phyloP scores from a whole-genome alignment of 257 asterid species.

The Mentha longifolia region DNA sequence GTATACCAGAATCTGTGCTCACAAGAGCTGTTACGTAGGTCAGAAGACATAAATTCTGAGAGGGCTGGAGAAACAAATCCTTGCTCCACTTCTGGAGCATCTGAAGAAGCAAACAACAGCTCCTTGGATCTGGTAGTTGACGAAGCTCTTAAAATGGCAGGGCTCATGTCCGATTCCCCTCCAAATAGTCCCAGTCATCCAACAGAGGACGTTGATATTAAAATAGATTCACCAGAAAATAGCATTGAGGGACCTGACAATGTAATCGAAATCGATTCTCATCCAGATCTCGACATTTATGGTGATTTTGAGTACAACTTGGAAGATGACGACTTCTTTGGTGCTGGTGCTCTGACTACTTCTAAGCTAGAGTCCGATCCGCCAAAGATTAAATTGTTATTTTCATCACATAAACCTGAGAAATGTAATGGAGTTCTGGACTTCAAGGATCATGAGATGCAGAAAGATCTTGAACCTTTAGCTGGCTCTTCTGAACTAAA shows the following conservation, averaged over 20 bases:
- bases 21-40: slow-evolving; percentile 75
- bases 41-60: slow-evolving; percentile 42
- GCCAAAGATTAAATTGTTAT: slow-evolving; percentile 68
- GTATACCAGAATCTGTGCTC: slow-evolving; percentile 90
- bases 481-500: slow-evolving; percentile 34
- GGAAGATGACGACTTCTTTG: slow-evolving; percentile 87
- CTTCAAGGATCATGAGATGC: slow-evolving; percentile 31
- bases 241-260: slow-evolving; percentile 68
- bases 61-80: slow-evolving; percentile 47
- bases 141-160: slow-evolving; percentile 85
- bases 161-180: slow-evolving; percentile 92
- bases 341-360: slow-evolving; percentile 55
- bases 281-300: slow-evolving; percentile 83
- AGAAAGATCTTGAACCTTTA: slow-evolving; percentile 40
- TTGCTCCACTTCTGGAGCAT: slow-evolving; percentile 50
- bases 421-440: slow-evolving; percentile 45
- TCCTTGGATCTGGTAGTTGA: slow-evolving; percentile 55
- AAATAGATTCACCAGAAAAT: slow-evolving; percentile 41
- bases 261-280: slow-evolving; percentile 70
- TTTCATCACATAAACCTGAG: slow-evolving; percentile 62
- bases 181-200: slow-evolving; percentile 72
- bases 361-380: slow-evolving; percentile 58
- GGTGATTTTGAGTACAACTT: slow-evolving; percentile 94
- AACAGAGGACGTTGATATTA: slow-evolving; percentile 43
- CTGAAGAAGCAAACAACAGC: slow-evolving; percentile 41